Evolutionary conservation across 2,329 filamentous ascomycete species (phyloP), one percentile per base, ranked within the genome.

Genomic region (Phaeosphaeria sp.): DNA sequence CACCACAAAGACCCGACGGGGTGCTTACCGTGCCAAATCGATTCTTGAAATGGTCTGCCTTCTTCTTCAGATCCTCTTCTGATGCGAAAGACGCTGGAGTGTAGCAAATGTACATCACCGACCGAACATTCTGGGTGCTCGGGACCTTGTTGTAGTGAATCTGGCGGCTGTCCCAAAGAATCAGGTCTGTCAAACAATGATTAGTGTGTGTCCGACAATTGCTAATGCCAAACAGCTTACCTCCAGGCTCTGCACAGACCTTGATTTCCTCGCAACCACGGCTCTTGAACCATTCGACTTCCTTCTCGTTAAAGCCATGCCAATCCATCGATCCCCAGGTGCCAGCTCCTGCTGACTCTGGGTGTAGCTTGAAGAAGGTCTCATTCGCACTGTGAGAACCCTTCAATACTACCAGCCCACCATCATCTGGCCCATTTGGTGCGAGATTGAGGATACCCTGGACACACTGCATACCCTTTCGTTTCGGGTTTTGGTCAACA

Each of bases 111-210:
- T 64, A 80, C 53, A 75, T 69, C 6, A 77, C 73, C 27, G 74
- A 63, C 20, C 78, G 69, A 50, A 79, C 73, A 33, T 73, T 69
- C n/a, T 77, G 63, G 11, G 71, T 73, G 52, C 78, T 72, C 9
- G 77, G 74, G 5, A 77, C 56, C 15, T 49, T 55, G 52, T 59
- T 60, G 36, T 54, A 82, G 63, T 84, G 81, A 33, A 82, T 77
- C 2, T 78, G 79, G 6, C 82, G 69, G 2, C 77, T 79, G 56
- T 82, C 80, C 80, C 79, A 81, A 6, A 82, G 65, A 6, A 82
- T 73, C 54, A 81, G 67, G 57, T 80, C 78, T 8, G n/a, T 8
- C 25, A 21, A 13, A 36, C 30, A 36, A 13, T 36, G 11, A 30
- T 30, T 9, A 44, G 42, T 8, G 18, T n/a, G n/a, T 22, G 6